Conservation (phyloP, 306 rosid genomes). For the Lagenaria siceraria region DNA sequence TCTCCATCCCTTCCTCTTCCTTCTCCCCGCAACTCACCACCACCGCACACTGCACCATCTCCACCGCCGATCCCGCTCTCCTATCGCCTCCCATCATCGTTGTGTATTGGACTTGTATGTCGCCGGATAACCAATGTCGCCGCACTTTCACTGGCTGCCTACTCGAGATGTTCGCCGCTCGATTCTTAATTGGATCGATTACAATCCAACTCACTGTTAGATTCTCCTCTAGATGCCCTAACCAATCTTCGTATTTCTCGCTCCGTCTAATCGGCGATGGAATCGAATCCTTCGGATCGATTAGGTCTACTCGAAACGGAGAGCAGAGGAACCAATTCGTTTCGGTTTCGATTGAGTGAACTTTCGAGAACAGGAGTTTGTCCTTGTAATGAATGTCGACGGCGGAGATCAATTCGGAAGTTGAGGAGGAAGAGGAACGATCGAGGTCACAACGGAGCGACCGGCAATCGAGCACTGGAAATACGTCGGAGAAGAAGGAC, state of each 20-base stretch:
- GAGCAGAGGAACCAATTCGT: conserved; percentile 48
- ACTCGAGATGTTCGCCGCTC: conserved; percentile 62
- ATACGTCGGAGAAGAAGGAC: conserved; percentile 59
- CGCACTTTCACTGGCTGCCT: conserved; percentile 32
- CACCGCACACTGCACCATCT: conserved; percentile 32
- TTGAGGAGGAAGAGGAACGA: neutral
- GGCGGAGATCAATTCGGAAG: conserved; percentile 45
- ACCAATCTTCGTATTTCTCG: conserved; percentile 16
- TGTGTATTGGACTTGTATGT: conserved; percentile 36
- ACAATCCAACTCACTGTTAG: conserved; percentile 60
- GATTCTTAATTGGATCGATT: conserved; percentile 37
- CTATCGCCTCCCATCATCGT: conserved; percentile 24
- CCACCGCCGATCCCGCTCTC: neutral
- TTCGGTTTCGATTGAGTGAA: conserved; percentile 24
- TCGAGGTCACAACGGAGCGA: neutral
- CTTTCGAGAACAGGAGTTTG: conserved; percentile 39
- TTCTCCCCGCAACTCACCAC: conserved; percentile 54
- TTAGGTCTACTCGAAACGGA: conserved; percentile 54
- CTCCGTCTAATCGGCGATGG: conserved; percentile 23
- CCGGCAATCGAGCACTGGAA: conserved; percentile 31
- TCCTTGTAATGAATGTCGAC: conserved; percentile 48
- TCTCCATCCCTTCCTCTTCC: conserved; percentile 23
- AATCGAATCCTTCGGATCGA: conserved; percentile 40
- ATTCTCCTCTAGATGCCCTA: conserved; percentile 34
- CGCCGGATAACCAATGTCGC: conserved; percentile 57